Conservation (phyloP, 257 asterid genomes). For the Primulina eburnea region DNA sequence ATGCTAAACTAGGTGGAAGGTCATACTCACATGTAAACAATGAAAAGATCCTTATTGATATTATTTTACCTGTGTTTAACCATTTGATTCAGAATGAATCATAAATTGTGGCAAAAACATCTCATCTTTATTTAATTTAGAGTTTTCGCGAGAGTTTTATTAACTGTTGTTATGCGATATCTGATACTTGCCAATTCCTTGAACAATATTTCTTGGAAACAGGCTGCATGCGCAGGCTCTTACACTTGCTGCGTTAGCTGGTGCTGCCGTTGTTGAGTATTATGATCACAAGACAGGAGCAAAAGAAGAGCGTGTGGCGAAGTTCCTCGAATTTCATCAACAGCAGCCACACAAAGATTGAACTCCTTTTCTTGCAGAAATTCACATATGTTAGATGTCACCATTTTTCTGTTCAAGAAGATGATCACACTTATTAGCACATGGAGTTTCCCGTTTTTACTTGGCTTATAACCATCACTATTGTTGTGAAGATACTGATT, state of each 20-base stretch:
- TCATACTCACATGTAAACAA: neutral
- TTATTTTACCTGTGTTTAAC: neutral
- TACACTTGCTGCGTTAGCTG: slow-evolving; percentile 82
- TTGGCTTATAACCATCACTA: no score
- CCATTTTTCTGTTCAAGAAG: neutral
- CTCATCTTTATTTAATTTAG: neutral
- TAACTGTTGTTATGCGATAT: neutral
- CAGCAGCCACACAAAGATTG: slow-evolving; percentile 43
- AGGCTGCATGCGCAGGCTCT: slow-evolving; percentile 96
- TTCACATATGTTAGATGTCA: neutral
- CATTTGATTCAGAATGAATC: neutral
- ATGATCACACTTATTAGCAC: neutral
- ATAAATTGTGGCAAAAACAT: neutral
- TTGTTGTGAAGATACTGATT: no score
- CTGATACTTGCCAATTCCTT: neutral
- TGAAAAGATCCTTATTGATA: neutral
- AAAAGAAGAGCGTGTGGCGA: slow-evolving; percentile 71
- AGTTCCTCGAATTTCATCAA: slow-evolving; percentile 55
- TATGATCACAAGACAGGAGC: slow-evolving; percentile 76
- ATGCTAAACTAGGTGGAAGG: neutral
- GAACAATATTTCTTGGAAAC: slow-evolving; percentile 22
- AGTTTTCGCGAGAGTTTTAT: neutral
- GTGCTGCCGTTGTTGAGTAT: slow-evolving; percentile 75
- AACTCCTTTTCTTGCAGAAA: slow-evolving; percentile 19
- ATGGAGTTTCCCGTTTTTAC: no score